These are phyloP conservation scores for Solanum hybrid DNA, from an alignment of 305 asterid genomes.

Conservation along the genomic window DNA sequence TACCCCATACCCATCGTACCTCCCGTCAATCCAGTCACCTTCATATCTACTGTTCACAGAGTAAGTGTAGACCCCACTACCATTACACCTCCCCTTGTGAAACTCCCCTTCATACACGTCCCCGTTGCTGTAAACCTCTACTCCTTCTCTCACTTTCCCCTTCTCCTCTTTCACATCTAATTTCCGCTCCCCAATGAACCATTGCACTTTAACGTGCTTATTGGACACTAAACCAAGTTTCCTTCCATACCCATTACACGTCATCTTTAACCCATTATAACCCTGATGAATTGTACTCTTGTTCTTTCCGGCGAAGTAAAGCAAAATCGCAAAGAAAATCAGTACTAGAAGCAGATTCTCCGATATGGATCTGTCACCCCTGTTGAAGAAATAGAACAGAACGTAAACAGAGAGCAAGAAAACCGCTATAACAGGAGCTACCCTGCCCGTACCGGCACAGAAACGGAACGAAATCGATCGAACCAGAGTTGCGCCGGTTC, in stretches of 20 bases:
- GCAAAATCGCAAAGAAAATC: slow-evolving; percentile 55
- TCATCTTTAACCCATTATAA: slow-evolving; percentile 15
- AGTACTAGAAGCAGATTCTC: slow-evolving; percentile 54
- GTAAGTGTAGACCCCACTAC: slow-evolving; percentile 87
- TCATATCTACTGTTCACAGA: slow-evolving; percentile 78
- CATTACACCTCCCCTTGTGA: slow-evolving; percentile 75
- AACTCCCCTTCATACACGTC: slow-evolving; percentile 92
- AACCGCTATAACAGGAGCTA: slow-evolving; percentile 36
- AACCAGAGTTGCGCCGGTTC: slow-evolving; percentile 34
- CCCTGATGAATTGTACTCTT: slow-evolving; percentile 26
- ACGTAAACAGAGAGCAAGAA: slow-evolving; percentile 39
- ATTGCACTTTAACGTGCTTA: slow-evolving; percentile 48
- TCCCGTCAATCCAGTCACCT: slow-evolving; percentile 93
- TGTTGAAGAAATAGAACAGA: slow-evolving; percentile 36
- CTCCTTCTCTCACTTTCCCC: slow-evolving; percentile 47
- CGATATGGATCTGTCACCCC: slow-evolving; percentile 41
- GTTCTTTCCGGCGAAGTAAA: slow-evolving; percentile 43
- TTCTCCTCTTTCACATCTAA: background rate
- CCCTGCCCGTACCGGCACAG: slow-evolving; percentile 2
- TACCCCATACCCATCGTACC: slow-evolving; percentile 81
- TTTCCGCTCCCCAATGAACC: slow-evolving; percentile 74
- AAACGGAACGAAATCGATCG: background rate
- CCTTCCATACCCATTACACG: background rate
- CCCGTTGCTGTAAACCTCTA: slow-evolving; percentile 80
- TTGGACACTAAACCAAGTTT: slow-evolving; percentile 18